phyloP scores from a whole-genome alignment of 768 basidiomycete genomes.

The Kwoniella mangroviensis region DNA sequence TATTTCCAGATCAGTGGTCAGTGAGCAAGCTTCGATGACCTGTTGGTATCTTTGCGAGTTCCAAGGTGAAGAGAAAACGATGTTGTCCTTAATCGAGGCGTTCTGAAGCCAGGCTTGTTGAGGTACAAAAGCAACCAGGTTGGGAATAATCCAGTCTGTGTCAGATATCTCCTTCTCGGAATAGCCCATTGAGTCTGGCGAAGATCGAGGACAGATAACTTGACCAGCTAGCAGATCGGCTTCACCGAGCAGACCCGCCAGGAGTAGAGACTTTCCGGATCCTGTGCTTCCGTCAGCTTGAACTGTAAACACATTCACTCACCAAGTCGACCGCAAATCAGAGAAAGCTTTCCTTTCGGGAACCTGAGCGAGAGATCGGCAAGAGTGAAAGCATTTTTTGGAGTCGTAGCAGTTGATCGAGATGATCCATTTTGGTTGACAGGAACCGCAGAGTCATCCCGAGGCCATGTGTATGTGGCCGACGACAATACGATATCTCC shows the following conservation, averaged over 20 bases:
- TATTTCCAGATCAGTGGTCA: slow-evolving; percentile 71
- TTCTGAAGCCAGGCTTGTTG: slow-evolving; percentile 70
- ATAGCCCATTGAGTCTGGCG: slow-evolving; percentile 74
- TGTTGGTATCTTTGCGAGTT: slow-evolving; percentile 73
- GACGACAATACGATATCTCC: slow-evolving; percentile 74
- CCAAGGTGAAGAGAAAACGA: slow-evolving; percentile 77
- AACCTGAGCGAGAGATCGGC: slow-evolving; percentile 78
- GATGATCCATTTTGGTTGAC: slow-evolving; percentile 57
- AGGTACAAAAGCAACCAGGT: slow-evolving; percentile 85
- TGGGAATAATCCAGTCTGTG: slow-evolving; percentile 72
- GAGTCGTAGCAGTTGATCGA: slow-evolving; percentile 68
- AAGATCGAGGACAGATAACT: slow-evolving; percentile 78
- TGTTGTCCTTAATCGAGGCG: slow-evolving; percentile 83
- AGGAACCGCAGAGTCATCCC: slow-evolving; percentile 66
- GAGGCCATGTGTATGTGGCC: slow-evolving; percentile 89
- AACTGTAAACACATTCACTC: not conserved
- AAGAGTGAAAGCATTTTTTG: slow-evolving; percentile 76
- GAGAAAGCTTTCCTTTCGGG: slow-evolving; percentile 75
- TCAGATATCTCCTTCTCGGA: slow-evolving; percentile 61
- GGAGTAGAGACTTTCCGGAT: slow-evolving; percentile 81
- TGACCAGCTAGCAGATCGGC: slow-evolving; percentile 83
- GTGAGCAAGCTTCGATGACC: slow-evolving; percentile 79
- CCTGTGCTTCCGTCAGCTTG: slow-evolving; percentile 49
- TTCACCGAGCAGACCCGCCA: slow-evolving; percentile 86
- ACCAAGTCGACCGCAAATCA: slow-evolving; percentile 84